These are phyloP conservation scores for Lodderomyces theae DNA, from an alignment of 1,139 yeast genomes.

Conservation along the genomic window DNA sequence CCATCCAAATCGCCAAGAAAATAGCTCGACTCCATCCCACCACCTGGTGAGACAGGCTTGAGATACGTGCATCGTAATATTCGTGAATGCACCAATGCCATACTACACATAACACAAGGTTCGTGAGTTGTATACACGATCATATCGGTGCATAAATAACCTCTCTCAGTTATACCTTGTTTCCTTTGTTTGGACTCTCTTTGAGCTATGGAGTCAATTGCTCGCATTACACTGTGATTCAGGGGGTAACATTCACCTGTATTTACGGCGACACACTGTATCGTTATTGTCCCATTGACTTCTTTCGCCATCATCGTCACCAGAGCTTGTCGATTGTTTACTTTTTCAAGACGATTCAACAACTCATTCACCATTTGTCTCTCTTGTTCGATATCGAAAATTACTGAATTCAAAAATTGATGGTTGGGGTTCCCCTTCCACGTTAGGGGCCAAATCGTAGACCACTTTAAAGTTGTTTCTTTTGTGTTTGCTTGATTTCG, in stretches of 20 bases:
- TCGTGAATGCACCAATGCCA: conserved; percentile 94
- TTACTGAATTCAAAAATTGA: conserved; percentile 58
- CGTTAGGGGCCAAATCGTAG: conserved; percentile 78
- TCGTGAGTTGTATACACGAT: conserved; percentile 90
- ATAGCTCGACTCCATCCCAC: conserved; percentile 63
- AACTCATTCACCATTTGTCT: conserved; percentile 32
- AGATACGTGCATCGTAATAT: conserved; percentile 67
- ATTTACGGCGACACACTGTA: conserved; percentile 21
- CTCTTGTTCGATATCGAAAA: conserved; percentile 47
- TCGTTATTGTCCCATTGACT: conserved; percentile 1
- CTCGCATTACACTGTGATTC: conserved; percentile 71
- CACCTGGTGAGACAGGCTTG: conserved; percentile 32
- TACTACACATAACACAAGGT: conserved; percentile 95
- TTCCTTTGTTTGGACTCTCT: conserved; percentile 39
- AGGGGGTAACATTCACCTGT: conserved; percentile 44
- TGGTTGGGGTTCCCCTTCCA: conserved; percentile 94
- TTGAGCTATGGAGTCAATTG: conserved; percentile 60
- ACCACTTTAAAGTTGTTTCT: conserved; percentile 64
- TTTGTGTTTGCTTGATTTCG: conserved; percentile 49
- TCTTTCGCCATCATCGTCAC: conserved; percentile 11
- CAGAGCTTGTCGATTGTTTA: not conserved
- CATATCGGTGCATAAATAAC: conserved; percentile 71
- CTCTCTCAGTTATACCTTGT: conserved; percentile 14
- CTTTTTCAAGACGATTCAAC: conserved; percentile 13
- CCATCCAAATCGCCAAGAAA: conserved; percentile 70